Base-by-base conservation (phyloP, 2,329 filamentous ascomycete species). In the Bipolaris zeicola region DNA sequence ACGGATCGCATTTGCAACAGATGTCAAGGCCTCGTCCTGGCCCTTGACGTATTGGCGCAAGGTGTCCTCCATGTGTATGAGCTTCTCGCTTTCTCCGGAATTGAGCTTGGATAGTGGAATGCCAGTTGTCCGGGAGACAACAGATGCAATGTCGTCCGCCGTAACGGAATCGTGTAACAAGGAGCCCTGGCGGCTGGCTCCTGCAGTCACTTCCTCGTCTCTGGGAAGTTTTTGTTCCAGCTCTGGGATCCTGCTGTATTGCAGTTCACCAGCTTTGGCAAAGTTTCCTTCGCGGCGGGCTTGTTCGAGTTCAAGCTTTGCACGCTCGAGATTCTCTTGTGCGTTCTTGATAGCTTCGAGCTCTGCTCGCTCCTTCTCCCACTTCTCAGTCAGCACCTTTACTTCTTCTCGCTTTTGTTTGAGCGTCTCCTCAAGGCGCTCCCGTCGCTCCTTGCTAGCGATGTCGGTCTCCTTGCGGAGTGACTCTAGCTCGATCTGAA, bases 401-500 rank as follows among this genome's bases (percentile, higher is more conserved):
- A 87, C 88, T 72, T 96, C 90, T 3, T 90, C 88, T 72, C 96
- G 89, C 66, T 91, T 89, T 47, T 82, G 80, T 69, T 90, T 90
- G 18, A 98, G 77, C 6, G 89, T 89, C 50, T 84, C 81, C 73
- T 98, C 89, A 0, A 98, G 84, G 70, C 94, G 94, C 68, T 96
- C 90, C 20, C 92, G 85, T 16, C 95, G 87, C 76, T 98, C 95
- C 65, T 88, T 88, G 71, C 92, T 96, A 16, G 90, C 88, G 46
- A 96, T 83, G 65, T 99, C 95, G 10, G 88, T 96, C 75, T 99
- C 95, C 69, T 98, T 98, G 48, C 94, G 86, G 39, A 99, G 79
- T 59, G 92, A 97, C 73, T 98, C 95, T 0, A 98, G 83, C 74
- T 99, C 94, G 61, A 99, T 98, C 72, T 97, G 94, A 13, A 98